Evolutionary conservation across 192 early-diverging fungal genomes (phyloP).

Genomic region (Backusella psychrophila): DNA sequence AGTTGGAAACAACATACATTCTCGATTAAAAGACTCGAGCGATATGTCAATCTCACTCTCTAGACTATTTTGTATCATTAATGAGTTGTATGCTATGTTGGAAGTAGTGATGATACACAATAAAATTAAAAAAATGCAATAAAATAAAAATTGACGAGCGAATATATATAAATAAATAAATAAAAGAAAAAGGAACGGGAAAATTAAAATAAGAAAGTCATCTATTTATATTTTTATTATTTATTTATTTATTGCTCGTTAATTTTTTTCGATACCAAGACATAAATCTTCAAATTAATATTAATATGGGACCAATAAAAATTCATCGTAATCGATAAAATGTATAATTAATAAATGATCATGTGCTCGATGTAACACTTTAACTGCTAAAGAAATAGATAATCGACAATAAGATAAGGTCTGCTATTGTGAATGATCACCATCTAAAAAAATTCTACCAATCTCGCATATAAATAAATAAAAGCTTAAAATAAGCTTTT

Average conservation of each 20-base stretch:
- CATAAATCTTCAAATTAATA: background rate
- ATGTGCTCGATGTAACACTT: background rate
- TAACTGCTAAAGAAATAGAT: background rate
- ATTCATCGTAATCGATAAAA: background rate
- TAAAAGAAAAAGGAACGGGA: background rate
- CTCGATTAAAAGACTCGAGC: background rate
- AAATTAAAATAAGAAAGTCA: background rate
- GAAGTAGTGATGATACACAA: background rate
- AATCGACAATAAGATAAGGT: background rate
- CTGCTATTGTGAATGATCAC: background rate
- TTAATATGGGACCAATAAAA: background rate
- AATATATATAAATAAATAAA: background rate
- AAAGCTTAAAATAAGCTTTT: background rate
- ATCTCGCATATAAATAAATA: background rate
- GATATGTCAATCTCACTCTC: background rate
- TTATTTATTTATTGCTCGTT: background rate
- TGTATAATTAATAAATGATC: background rate
- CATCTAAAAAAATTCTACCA: background rate
- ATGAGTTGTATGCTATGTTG: background rate
- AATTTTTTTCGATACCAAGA: background rate
- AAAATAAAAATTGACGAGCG: background rate
- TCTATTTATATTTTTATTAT: slow-evolving; percentile 8
- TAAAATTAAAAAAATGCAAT: background rate
- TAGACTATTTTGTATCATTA: background rate
- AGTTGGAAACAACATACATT: slow-evolving; percentile 50